These are phyloP conservation scores for Coccomyxa subellipsoidea DNA, from an alignment of 163 green algal species.

Conservation along the genomic window DNA sequence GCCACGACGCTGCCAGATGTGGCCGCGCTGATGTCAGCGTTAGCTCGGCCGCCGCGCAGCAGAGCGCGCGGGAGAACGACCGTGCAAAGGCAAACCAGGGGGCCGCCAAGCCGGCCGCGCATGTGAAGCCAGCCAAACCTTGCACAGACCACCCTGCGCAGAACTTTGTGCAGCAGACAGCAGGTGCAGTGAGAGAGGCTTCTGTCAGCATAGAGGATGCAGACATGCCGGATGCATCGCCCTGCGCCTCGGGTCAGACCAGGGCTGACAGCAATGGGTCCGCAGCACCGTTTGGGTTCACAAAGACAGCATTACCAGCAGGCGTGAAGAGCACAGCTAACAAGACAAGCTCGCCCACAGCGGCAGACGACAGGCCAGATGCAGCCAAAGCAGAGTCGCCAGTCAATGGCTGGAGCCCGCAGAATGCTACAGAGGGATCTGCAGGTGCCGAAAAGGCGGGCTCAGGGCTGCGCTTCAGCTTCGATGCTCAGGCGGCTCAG, in stretches of 20 bases:
- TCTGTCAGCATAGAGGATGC: background rate
- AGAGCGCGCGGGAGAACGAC: background rate
- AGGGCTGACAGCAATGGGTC: background rate
- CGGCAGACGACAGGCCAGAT: background rate
- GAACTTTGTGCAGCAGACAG: background rate
- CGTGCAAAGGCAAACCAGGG: background rate
- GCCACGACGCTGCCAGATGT: background rate
- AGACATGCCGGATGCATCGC: background rate
- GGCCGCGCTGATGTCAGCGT: background rate
- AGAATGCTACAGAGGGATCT: no score
- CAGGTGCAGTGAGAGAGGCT: background rate
- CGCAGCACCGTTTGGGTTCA: background rate
- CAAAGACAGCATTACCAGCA: background rate
- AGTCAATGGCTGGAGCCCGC: no score
- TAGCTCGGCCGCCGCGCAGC: background rate
- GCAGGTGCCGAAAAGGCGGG: no score
- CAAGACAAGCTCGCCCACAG: background rate
- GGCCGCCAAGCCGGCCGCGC: background rate
- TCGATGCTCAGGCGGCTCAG: no score
- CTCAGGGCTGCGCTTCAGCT: no score
- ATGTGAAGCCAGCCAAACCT: background rate
- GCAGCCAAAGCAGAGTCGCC: no score
- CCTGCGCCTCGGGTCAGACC: background rate
- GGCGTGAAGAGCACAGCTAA: background rate
- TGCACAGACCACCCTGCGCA: background rate